phyloP scores from a whole-genome alignment of 2,329 filamentous ascomycete genomes.

The Amesomyces nigricolor region DNA sequence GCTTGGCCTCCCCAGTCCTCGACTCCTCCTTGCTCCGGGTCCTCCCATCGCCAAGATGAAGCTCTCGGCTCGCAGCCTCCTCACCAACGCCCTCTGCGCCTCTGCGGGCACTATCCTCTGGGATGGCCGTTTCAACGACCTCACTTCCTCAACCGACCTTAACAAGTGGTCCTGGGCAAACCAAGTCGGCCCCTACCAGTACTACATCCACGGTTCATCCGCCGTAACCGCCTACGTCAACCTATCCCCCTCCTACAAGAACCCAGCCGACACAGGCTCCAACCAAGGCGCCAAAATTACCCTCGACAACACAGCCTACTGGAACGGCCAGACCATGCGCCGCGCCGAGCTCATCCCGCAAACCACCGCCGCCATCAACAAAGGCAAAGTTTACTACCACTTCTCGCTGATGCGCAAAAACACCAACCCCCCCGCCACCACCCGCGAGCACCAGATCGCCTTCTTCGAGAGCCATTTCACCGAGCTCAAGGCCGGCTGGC shows the following conservation, averaged over 20 bases:
- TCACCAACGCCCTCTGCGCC: conserved; percentile 21
- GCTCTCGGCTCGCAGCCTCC: conserved; percentile 21
- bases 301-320: conserved; percentile 58
- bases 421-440: conserved; percentile 54
- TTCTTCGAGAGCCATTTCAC: conserved; percentile 68
- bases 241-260: conserved; percentile 56
- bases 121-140: conserved; percentile 62
- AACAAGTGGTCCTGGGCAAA: conserved; percentile 61
- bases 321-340: conserved; percentile 68
- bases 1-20: not conserved
- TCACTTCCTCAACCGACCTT: conserved; percentile 49
- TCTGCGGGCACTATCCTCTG: conserved; percentile 37
- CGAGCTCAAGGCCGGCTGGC: conserved; percentile 65
- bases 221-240: conserved; percentile 55
- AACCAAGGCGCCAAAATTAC: conserved; percentile 64
- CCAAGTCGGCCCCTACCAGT: conserved; percentile 65
- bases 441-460: conserved; percentile 60
- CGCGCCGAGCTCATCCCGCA: conserved; percentile 70
- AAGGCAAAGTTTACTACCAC: conserved; percentile 66
- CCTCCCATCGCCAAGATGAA: conserved; percentile 20
- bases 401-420: conserved; percentile 58
- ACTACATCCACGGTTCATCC: conserved; percentile 66
- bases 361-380: conserved; percentile 58
- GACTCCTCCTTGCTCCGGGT: not conserved
- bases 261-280: conserved; percentile 56